These are phyloP conservation scores for Yamadazyma scolyti DNA, from an alignment of 805 yeast genomes.

Conservation along the genomic window DNA sequence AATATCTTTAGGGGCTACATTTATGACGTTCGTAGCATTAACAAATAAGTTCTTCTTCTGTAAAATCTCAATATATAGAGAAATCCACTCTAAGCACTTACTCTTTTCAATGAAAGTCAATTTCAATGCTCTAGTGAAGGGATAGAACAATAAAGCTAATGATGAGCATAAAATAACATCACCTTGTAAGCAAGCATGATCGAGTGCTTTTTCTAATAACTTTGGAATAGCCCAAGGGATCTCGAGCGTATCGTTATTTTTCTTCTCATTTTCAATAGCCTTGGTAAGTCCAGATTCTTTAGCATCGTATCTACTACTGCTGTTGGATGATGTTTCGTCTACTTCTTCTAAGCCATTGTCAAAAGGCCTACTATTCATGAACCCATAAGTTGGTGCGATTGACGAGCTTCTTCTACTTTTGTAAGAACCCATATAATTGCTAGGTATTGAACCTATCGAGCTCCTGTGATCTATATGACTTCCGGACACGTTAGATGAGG, in stretches of 20 bases:
- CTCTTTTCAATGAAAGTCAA: constrained; percentile 17
- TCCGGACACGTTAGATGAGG: constrained; percentile 13
- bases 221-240: constrained; percentile 57
- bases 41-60: constrained; percentile 49
- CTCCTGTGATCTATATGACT: constrained; percentile 9
- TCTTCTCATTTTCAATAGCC: constrained; percentile 7
- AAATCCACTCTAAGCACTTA: constrained; percentile 51
- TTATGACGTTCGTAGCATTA: constrained; percentile 54
- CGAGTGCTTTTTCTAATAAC: constrained; percentile 49
- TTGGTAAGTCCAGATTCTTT: constrained; percentile 12
- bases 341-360: constrained; percentile 11
- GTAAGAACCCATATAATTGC: constrained; percentile 8
- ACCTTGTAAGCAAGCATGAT: constrained; percentile 57
- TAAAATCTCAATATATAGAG: constrained; percentile 52
- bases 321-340: constrained; percentile 6
- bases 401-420: constrained; percentile 19
- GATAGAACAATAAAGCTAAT: constrained; percentile 50
- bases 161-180: constrained; percentile 61
- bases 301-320: not conserved
- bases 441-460: constrained; percentile 10
- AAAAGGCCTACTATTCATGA: constrained; percentile 6
- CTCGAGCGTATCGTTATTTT: constrained; percentile 8
- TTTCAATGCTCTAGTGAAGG: constrained; percentile 14
- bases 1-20: constrained; percentile 33
- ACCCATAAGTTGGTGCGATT: constrained; percentile 15